Conservation (phyloP, 2,329 filamentous ascomycete genomes). For the Aureobasidium vineae region DNA sequence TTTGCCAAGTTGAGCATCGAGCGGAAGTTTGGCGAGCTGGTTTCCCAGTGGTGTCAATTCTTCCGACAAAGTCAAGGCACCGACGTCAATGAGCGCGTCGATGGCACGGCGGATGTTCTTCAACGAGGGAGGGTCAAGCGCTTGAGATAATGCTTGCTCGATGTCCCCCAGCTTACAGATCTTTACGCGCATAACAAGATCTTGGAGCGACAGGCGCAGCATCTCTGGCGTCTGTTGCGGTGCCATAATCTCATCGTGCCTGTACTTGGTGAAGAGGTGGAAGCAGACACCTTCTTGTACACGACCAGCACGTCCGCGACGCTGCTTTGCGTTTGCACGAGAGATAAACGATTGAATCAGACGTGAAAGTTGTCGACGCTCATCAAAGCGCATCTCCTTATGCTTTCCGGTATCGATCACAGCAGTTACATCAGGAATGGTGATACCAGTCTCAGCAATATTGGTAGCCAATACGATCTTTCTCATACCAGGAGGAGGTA, state of each 20-base stretch:
- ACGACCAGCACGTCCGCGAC: constrained; percentile 88
- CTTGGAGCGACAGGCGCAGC: constrained; percentile 88
- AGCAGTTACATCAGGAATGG: constrained; percentile 95
- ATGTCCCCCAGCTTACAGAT: constrained; percentile 95
- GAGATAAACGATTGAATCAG: constrained; percentile 95
- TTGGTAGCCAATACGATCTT: constrained; percentile 98
- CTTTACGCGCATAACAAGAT: constrained; percentile 93
- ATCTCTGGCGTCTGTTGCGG: constrained; percentile 97
- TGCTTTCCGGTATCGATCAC: constrained; percentile 97
- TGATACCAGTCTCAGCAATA: constrained; percentile 97
- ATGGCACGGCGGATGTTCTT: constrained; percentile 94
- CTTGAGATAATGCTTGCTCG: constrained; percentile 82
- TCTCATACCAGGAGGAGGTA: constrained; percentile 75
- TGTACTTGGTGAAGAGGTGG: constrained; percentile 87
- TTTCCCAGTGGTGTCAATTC: constrained; percentile 82
- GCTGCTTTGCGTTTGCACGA: constrained; percentile 90
- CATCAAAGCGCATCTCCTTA: constrained; percentile 95
- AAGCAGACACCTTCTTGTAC: constrained; percentile 95
- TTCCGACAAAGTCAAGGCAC: constrained; percentile 76
- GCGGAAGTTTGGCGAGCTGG: constrained; percentile 81
- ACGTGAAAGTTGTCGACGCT: constrained; percentile 83
- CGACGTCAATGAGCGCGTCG: constrained; percentile 89
- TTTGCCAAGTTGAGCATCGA: constrained; percentile 95
- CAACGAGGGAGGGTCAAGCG: constrained; percentile 82
- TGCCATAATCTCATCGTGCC: constrained; percentile 78